Evolutionary conservation across 768 basidiomycete species (phyloP), one percentile per base, ranked within the genome.

Genomic region (Lentinula sp.): DNA sequence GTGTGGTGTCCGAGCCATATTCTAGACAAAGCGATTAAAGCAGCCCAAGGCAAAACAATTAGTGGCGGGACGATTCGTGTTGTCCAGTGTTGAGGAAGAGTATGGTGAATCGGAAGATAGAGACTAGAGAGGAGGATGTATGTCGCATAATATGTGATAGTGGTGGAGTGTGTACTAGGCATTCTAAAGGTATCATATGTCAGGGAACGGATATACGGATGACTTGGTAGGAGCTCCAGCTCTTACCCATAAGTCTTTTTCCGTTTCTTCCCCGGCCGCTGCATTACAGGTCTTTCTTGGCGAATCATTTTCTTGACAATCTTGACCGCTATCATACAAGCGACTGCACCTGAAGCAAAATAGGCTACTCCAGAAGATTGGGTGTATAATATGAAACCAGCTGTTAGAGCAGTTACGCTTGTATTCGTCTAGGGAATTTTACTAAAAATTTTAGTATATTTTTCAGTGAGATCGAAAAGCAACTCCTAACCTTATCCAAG

Each of bases 101-200:
- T 78, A 20, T 77, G 70, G 65, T 91, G 89, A 13, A 84, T 62
- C 2, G 88, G 87, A 13, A 90, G 79, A 66, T 79, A 78, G 5
- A 74, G 20, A 65, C 81, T 82, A 12, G 88, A 83, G 10, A 91
- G 74, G 12, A 79, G 64, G 28, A 85, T 79, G 67, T 84, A 92
- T 2, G 79, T 76, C 8, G 83, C 85, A 67, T 81, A 87, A 73
- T 79, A 91, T 2, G 79, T 77, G 65, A 89, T 88, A 5, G 78
- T 75, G 9, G 88, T 85, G 10, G 90, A 86, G 70, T 93, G 91
- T 5, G 91, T 92, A 63, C 87, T 90, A 5, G 91, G 91, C 91
- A 93, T 92, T 12, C 91, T 91, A 12, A 33, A 28, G 23, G 8
- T 8, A 3, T 28, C 4, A 28, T 18, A 5, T 35, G 0, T 36